Evolutionary conservation across 108 stramenopile genomes (phyloP).

Genomic region (Nitzschia inconspicua): DNA sequence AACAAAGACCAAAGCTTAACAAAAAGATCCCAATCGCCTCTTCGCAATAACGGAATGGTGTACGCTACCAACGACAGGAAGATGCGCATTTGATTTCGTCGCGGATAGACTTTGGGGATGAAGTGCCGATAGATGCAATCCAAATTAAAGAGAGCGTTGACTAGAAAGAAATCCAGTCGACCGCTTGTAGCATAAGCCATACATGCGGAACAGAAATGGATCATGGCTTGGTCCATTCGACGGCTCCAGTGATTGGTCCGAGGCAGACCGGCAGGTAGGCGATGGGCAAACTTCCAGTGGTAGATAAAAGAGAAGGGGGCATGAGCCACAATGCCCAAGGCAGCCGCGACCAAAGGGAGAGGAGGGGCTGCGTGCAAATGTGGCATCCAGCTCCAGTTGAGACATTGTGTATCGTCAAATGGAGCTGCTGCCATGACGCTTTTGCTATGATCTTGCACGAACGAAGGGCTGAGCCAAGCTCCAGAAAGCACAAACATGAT

Average conservation of each 20-base stretch:
- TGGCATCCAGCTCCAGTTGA: constrained; percentile 42
- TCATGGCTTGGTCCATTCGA: constrained; percentile 76
- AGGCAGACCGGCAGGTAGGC: constrained; percentile 34
- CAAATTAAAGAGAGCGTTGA: constrained; percentile 49
- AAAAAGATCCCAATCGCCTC: constrained; percentile 24
- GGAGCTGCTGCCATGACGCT: constrained; percentile 9
- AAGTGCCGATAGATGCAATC: constrained; percentile 64
- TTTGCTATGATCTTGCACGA: constrained; percentile 11
- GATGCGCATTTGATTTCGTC: constrained; percentile 52
- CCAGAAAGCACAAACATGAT: constrained; percentile 54
- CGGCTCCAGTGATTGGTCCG: constrained; percentile 77
- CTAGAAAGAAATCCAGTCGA: constrained; percentile 53
- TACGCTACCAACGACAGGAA: constrained; percentile 52
- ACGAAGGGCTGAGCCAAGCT: constrained; percentile 37
- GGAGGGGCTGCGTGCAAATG: constrained; percentile 66
- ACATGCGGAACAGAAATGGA: constrained; percentile 61
- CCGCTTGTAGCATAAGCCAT: constrained; percentile 65
- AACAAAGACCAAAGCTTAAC: constrained; percentile 28
- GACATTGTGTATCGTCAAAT: constrained; percentile 33
- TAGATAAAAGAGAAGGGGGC: constrained; percentile 70
- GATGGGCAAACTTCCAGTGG: constrained; percentile 54
- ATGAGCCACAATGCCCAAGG: constrained; percentile 52
- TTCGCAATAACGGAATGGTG: constrained; percentile 48
- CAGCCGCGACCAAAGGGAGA: constrained; percentile 35
- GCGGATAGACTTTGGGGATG: constrained; percentile 37